Conservation (phyloP, 2,329 filamentous ascomycete genomes). For the Ilyonectria mors-panacis region DNA sequence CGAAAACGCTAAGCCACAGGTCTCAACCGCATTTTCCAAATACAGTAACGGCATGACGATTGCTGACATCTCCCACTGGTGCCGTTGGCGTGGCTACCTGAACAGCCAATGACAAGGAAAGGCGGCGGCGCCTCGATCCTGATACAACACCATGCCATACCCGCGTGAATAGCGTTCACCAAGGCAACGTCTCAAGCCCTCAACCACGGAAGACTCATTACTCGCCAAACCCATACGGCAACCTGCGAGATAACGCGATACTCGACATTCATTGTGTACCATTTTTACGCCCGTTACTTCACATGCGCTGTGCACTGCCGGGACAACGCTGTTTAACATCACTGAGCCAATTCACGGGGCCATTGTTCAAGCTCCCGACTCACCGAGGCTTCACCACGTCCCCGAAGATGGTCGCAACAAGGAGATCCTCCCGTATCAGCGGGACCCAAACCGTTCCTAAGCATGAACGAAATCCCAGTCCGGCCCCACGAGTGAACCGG, state of each 20-base stretch:
- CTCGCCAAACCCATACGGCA: neutral
- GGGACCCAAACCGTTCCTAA: slow-evolving; percentile 35
- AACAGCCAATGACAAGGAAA: slow-evolving; percentile 20
- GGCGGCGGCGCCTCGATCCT: slow-evolving; percentile 17
- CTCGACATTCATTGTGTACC: neutral
- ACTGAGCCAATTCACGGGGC: slow-evolving; percentile 29
- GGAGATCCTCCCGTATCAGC: slow-evolving; percentile 60
- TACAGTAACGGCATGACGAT: neutral
- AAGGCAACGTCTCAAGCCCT: neutral
- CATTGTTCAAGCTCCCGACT: neutral
- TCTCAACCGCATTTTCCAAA: slow-evolving; percentile 11
- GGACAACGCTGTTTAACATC: slow-evolving; percentile 19
- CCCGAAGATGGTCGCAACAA: slow-evolving; percentile 51
- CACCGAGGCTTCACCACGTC: slow-evolving; percentile 30
- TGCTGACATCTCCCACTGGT: slow-evolving; percentile 18
- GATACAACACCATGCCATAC: slow-evolving; percentile 3
- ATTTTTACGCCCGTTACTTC: slow-evolving; percentile 11
- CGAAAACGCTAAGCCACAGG: slow-evolving; percentile 6
- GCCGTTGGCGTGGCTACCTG: slow-evolving; percentile 1
- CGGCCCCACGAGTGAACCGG: slow-evolving; percentile 41
- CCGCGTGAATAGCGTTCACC: slow-evolving; percentile 20
- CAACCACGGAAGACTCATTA: neutral
- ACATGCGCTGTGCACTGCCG: slow-evolving; percentile 33
- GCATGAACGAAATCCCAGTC: slow-evolving; percentile 37
- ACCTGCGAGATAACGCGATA: neutral